Evolutionary conservation across 2,329 filamentous ascomycete species (phyloP).

Genomic region (Colletotrichum limetticola): DNA sequence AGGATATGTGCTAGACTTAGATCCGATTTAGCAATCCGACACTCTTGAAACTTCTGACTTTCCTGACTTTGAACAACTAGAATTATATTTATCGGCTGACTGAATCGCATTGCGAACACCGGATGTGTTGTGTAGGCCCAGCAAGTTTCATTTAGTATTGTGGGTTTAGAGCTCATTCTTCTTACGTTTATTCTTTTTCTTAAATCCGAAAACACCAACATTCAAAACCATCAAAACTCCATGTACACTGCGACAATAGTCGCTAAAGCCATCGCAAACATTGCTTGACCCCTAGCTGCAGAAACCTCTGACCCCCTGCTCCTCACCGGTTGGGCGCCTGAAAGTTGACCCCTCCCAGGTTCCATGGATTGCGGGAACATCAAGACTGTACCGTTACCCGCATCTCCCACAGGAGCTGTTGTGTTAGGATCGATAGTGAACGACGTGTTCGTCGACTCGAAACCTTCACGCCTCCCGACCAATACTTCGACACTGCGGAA

Average conservation of each 20-base stretch:
- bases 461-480: conserved; percentile 72
- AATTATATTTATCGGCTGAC: too few species aligned
- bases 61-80: not conserved
- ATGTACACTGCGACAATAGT: not conserved
- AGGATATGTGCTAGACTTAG: not conserved
- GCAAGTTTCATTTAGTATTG: not conserved
- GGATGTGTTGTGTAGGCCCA: not conserved
- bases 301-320: not conserved
- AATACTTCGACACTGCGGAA: conserved; percentile 81
- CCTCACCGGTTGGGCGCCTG: not conserved
- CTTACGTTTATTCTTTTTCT: not conserved
- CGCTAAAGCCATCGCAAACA: not conserved
- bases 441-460: conserved; percentile 52
- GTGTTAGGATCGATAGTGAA: conserved; percentile 45
- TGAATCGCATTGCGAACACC: not conserved
- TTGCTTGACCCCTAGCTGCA: not conserved
- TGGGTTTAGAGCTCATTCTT: not conserved
- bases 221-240: not conserved
- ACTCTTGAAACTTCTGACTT: not conserved
- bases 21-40: not conserved
- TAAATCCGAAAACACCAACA: not conserved
- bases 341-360: not conserved
- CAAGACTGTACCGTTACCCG: conserved; percentile 17
- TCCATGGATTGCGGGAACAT: conserved; percentile 30
- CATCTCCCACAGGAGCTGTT: not conserved